These are phyloP conservation scores for Cladosporium colombiae DNA, from an alignment of 2,329 filamentous ascomycete genomes.

Conservation along the genomic window DNA sequence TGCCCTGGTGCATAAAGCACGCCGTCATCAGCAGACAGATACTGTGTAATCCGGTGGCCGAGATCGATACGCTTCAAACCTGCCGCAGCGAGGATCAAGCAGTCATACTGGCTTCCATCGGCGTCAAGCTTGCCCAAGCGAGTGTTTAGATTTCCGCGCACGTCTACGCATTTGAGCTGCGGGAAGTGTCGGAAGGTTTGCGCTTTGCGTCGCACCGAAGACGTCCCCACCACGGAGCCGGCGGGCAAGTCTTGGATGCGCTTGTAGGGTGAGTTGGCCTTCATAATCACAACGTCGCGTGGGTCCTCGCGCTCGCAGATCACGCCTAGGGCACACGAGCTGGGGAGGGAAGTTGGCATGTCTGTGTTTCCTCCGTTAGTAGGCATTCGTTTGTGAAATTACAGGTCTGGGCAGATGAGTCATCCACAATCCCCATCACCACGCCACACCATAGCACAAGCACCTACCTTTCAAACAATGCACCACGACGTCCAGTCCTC, in stretches of 20 bases:
- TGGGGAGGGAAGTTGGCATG: constrained; percentile 81
- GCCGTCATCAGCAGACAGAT: constrained; percentile 67
- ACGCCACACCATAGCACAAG: not conserved
- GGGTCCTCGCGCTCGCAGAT: constrained; percentile 70
- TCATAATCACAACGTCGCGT: constrained; percentile 46
- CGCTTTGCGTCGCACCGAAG: constrained; percentile 79
- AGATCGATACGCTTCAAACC: constrained; percentile 74
- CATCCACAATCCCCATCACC: not conserved
- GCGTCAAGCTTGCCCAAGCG: constrained; percentile 79
- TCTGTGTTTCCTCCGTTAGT: not conserved
- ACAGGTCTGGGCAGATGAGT: not conserved
- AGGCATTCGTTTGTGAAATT: not conserved
- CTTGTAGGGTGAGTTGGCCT: constrained; percentile 54
- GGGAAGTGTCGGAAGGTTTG: constrained; percentile 75
- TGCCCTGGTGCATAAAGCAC: constrained; percentile 89
- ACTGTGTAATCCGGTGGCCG: constrained; percentile 72
- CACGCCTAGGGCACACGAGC: constrained; percentile 70
- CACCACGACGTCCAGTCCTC: constrained; percentile 75
- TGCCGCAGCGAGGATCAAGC: constrained; percentile 81
- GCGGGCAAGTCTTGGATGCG: constrained; percentile 69
- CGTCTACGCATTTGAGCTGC: constrained; percentile 71
- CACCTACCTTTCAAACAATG: constrained; percentile 75
- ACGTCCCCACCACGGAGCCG: constrained; percentile 81
- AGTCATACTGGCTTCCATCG: constrained; percentile 69
- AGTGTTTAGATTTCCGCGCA: constrained; percentile 86